phyloP scores from a whole-genome alignment of 1,139 yeast genomes.

The Magnusiomyces tetraspermus region DNA sequence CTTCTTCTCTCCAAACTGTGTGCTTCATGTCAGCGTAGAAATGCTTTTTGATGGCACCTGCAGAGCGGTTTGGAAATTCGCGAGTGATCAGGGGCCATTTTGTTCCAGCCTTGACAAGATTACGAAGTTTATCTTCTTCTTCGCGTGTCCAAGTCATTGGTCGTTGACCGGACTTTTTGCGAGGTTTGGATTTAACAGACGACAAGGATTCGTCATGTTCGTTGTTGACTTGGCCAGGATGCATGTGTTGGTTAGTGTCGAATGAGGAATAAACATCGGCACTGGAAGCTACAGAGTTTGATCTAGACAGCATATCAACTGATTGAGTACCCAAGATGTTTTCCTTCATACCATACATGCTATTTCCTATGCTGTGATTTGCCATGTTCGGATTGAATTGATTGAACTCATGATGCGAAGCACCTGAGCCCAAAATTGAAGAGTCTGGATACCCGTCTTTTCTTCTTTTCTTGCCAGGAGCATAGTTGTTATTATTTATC shows the following conservation, averaged over 20 bases:
- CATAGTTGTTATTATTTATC: too few species aligned
- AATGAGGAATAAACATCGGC: neutral
- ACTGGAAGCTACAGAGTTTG: neutral
- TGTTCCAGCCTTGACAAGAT: slow-evolving; percentile 26
- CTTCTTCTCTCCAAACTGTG: slow-evolving; percentile 25
- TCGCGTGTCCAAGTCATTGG: slow-evolving; percentile 24
- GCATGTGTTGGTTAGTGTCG: neutral
- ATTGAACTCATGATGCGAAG: neutral
- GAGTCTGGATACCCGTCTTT: neutral
- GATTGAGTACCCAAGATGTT: neutral
- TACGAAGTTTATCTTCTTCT: slow-evolving; percentile 24
- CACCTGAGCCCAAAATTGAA: neutral
- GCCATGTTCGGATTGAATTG: neutral
- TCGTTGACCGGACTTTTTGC: slow-evolving; percentile 14
- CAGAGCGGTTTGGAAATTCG: slow-evolving; percentile 27
- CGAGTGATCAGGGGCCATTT: slow-evolving; percentile 27
- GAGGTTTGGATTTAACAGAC: neutral
- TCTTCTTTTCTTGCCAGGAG: neutral
- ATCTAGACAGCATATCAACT: neutral
- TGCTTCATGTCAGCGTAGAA: slow-evolving; percentile 30
- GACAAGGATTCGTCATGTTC: too few species aligned
- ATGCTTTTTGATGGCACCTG: slow-evolving; percentile 31
- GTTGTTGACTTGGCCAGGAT: neutral
- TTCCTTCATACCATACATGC: neutral
- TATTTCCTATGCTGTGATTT: neutral